Base-by-base conservation (phyloP, 2,329 filamentous ascomycete species). In the Dactylellina parvicollis region DNA sequence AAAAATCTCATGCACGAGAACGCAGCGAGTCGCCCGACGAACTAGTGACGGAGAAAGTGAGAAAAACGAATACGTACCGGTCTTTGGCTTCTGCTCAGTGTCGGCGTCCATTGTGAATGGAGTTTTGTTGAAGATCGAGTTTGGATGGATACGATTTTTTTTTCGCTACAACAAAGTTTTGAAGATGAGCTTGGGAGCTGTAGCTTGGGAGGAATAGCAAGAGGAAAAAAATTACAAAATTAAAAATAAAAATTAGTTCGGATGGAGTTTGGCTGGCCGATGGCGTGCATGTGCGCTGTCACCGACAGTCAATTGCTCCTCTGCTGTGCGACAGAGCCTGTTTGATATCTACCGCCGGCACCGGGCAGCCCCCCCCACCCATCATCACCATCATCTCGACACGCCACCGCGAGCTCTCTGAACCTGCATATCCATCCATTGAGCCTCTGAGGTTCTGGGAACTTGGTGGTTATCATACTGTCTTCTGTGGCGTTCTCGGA, bases 81-180 rank as follows among this genome's bases (percentile, higher is more conserved):
- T 72, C 52, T 44, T 42, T 30, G 50, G 59, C 38, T 34, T 64
- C 28, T 65, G 67, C 30, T 72, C 67, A 30, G 44, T 44, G 22
- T 72, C 67, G 54, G 38, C 28, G 44, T 72, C 50, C 66, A 72
- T 72, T 54, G 46, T 32, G 16, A 24, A 12, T 38, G 24, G 52
- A n/a, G n/a, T n/a, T 50, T 32, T 30, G 36, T 54, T 36, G 38
- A 47, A 32, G 34, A 18, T 36, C 42, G 12, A 56, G 16, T 40
- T 28, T 49, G 26, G 26, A 47, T 36, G 30, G 56, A 18, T 14
- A 14, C 38, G 20, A 38, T 42, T 66, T 49, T 34, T 54, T 32
- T 46, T 47, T 26, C 16, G 28, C 12, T 3, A 4, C 50, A 55
- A 32, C 42, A 50, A 44, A 8, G 36, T 20, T 44, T 34, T 34